Evolutionary conservation across 495 filamentous ascomycete genomes (phyloP), one percentile per base, ranked within the genome.

Genomic region (Trichoderma parareesei): DNA sequence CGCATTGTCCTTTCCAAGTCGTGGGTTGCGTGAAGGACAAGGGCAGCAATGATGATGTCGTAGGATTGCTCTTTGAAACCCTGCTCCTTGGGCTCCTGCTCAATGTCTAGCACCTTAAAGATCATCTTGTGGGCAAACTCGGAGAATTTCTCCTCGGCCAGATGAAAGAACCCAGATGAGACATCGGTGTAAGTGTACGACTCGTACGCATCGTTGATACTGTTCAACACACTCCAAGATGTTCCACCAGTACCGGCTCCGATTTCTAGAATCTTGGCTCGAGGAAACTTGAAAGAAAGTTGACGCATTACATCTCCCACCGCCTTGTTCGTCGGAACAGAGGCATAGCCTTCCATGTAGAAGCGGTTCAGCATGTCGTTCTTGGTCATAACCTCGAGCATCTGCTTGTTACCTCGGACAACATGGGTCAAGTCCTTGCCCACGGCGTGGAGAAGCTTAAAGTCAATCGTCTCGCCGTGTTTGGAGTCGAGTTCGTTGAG

Each of bases 111-210:
- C 5, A 69, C 69, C 13, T 67, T 64, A 64, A 74, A 86, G 0
- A 78, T 70, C 49, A 87, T 79, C 48, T 72, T 46, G 37, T 75
- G 74, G 0, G 65, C 66, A 8, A 69, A 70, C 0, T 71, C 61
- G 41, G 66, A 69, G 55, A 85, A 79, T 10, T 75, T 73, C 48
- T 83, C 75, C 55, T 73, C 68, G 0, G 82, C 83, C 33, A 71
- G 67, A 5, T 71, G 71, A 67, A 87, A 80, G 71, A 85, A 87
- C 6, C 75, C 81, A 14, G 75, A 64, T 0, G 78, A 82, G 43
- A 85, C 77, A 65, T 87, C 79, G 3, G 84, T 84, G 68, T 75
- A 82, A 11, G 78, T 83, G 64, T 85, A 85, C 35, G 75, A 74
- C 27, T 13, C 7, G 16, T 68, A 71, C 65, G 18, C n/a, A 11